Conservation (phyloP, 208 protist species). For the Acanthamoeba castellanii region DNA sequence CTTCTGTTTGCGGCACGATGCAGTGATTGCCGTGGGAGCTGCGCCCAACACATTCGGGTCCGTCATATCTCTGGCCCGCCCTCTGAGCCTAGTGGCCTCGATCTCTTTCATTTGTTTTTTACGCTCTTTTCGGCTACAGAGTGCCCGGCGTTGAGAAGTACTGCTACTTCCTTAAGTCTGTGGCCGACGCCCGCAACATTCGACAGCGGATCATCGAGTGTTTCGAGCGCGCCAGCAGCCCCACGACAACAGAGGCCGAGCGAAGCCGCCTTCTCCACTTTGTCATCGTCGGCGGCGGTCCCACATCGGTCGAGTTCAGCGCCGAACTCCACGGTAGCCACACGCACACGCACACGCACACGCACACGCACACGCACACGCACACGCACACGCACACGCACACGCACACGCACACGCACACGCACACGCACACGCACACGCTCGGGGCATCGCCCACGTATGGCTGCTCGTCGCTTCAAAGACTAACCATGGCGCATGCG, state of each 20-base stretch:
- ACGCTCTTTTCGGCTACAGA: not conserved
- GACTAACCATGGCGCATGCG: not conserved
- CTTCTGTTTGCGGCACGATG: not conserved
- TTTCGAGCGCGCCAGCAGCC: conserved; percentile 82
- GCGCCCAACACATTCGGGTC: conserved; percentile 75
- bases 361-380: too few relatives aligned
- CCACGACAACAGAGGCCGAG: conserved; percentile 77
- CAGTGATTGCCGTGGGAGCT: conserved; percentile 5
- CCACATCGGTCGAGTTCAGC: conserved; percentile 88
- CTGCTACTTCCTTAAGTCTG: conserved; percentile 85
- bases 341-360: not conserved
- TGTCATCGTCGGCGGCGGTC: conserved; percentile 89
- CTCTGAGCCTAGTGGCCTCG: not conserved
- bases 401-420: too few relatives aligned
- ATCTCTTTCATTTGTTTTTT: too few relatives aligned
- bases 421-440: conserved; percentile 19
- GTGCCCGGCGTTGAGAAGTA: conserved; percentile 85
- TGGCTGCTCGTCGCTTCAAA: not conserved
- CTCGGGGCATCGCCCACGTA: not conserved
- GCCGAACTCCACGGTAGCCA: conserved; percentile 86
- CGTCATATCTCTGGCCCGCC: not conserved
- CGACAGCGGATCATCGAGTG: conserved; percentile 78
- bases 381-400: too few relatives aligned
- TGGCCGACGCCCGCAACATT: conserved; percentile 80
- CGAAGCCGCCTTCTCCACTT: conserved; percentile 83